Evolutionary conservation across 2,329 filamentous ascomycete species (phyloP), one percentile per base, ranked within the genome.

Genomic region (Aspergillus sclerotialis): DNA sequence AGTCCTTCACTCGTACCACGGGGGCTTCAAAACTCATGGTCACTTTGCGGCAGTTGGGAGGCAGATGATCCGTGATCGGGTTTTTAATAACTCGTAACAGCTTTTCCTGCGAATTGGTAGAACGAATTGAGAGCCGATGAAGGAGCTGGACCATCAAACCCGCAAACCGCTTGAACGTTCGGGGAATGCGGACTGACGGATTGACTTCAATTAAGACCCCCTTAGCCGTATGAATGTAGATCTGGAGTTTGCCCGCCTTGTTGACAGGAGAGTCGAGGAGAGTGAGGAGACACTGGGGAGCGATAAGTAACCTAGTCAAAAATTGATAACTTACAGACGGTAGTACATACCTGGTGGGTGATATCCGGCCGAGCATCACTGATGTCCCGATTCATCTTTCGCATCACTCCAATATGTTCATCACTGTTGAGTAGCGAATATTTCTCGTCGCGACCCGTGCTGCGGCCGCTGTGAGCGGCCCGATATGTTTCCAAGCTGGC

Each of bases 301-400:
- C 30, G 26, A 37, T 41, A 28, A 47, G 38, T 43, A 35, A 43
- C 25, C 39, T 26, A 33, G 11, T 21, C 11, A 32, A 15, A 37
- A n/a, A n/a, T 32, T 16, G 30, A 35, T 30, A 18, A 17, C 23
- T 42, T 29, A 36, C 47, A 42, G 27, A 63, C n/a, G n/a, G n/a
- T n/a, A n/a, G n/a, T n/a, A n/a, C 76, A 56, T 70, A 95, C 90
- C 86, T 96, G 92, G 63, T 98, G 92, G 29, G 92, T 94, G 55
- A 98, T 98, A 65, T 98, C 92, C 28, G 92, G 92, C 50, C 92
- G 80, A 40, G 92, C 92, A 65, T 98, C 92, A 61, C 89, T 95
- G 48, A 98, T 96, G 61, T 98, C 92, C 51, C 92, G 78, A 61
- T 94, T 94, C 90, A 96, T 96, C 73, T 96, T 98, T 56, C 92